Evolutionary conservation across 495 filamentous ascomycete species (phyloP).

Genomic region (Aspergillus campestris): DNA sequence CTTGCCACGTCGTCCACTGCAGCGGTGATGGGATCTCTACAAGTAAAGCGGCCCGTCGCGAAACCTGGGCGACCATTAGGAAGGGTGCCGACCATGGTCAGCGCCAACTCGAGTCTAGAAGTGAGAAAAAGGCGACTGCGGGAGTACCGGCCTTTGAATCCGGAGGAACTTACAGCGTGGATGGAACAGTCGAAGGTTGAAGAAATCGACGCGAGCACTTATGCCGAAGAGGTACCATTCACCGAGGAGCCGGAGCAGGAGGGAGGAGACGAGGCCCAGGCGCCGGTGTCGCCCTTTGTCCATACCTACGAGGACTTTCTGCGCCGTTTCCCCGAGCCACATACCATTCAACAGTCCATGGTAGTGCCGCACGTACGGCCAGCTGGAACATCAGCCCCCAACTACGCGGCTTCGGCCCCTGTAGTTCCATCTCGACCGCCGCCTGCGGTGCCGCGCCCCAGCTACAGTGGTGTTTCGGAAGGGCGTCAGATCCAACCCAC

Average conservation of each 20-base stretch:
- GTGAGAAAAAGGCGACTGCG: constrained; percentile 48
- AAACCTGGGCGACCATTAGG: constrained; percentile 42
- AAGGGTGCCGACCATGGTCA: constrained; percentile 44
- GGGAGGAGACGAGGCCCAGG: constrained; percentile 17
- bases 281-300: constrained; percentile 34
- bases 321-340: constrained; percentile 69
- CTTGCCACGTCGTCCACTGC: constrained; percentile 51
- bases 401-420: constrained; percentile 35
- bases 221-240: constrained; percentile 30
- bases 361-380: constrained; percentile 26
- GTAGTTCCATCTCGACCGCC: constrained; percentile 56
- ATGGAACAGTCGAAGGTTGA: constrained; percentile 50
- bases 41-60: constrained; percentile 23
- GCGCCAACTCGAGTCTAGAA: constrained; percentile 42
- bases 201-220: constrained; percentile 40
- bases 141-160: constrained; percentile 51
- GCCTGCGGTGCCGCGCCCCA: constrained; percentile 74
- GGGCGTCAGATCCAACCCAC: constrained; percentile 46
- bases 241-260: constrained; percentile 32
- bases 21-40: constrained; percentile 38
- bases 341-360: constrained; percentile 71
- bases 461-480: constrained; percentile 83
- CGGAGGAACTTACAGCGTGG: constrained; percentile 53
- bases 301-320: constrained; percentile 67
- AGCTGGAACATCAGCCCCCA: constrained; percentile 14